Evolutionary conservation across 2,329 filamentous ascomycete genomes (phyloP).

Genomic region (Aspergillus pseudotamarii): DNA sequence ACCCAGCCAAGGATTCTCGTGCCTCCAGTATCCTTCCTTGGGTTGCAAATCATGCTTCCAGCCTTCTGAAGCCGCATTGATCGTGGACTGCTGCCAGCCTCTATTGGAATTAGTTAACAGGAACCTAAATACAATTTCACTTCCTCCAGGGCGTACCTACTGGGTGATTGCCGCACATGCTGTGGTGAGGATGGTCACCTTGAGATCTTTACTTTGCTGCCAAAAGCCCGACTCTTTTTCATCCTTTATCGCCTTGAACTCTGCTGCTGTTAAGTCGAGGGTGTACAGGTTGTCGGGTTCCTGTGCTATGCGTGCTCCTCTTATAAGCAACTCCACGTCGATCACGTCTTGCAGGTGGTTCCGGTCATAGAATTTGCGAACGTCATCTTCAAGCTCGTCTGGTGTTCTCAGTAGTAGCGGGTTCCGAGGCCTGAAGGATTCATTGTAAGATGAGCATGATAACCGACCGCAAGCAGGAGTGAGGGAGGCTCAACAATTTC

Average conservation of each 20-base stretch:
- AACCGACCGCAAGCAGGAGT: neutral
- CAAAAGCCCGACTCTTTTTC: slow-evolving; percentile 5
- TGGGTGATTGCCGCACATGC: slow-evolving; percentile 30
- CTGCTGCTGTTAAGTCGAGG: neutral
- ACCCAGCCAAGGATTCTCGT: neutral
- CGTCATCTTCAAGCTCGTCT: slow-evolving; percentile 13
- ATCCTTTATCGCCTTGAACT: neutral
- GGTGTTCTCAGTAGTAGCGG: slow-evolving; percentile 5
- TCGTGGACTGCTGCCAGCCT: slow-evolving; percentile 30
- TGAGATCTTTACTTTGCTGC: slow-evolving; percentile 21
- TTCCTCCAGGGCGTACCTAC: slow-evolving; percentile 10
- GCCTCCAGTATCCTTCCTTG: neutral
- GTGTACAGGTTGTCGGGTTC: slow-evolving; percentile 1
- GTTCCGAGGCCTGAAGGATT: slow-evolving; percentile 4
- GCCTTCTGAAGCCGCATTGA: slow-evolving; percentile 18
- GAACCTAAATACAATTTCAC: neutral
- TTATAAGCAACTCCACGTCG: slow-evolving; percentile 11
- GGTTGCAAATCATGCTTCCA: slow-evolving; percentile 6
- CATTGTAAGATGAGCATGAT: neutral
- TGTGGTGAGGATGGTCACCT: slow-evolving; percentile 24
- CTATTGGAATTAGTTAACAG: slow-evolving; percentile 5
- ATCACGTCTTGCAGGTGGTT: slow-evolving; percentile 8
- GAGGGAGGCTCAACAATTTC: neutral
- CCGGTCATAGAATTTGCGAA: slow-evolving; percentile 8
- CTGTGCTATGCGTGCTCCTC: slow-evolving; percentile 14